Base-by-base conservation (phyloP, 140 eudicot species). In the Flaveria floridana region DNA sequence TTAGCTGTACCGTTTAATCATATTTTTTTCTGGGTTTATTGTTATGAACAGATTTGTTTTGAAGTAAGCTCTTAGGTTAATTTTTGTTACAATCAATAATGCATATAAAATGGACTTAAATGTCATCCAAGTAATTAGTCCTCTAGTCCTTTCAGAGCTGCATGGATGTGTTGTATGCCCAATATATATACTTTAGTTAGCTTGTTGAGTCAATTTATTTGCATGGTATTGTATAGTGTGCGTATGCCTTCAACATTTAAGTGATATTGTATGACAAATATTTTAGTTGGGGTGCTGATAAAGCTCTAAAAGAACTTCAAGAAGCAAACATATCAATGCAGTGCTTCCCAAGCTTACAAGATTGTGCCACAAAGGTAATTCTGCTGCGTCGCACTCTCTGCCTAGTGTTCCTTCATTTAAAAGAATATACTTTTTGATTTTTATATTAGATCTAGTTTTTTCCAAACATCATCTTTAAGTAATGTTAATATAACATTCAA, bases 221-320 rank as follows among this genome's bases (percentile, higher is more conserved):
- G 23, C 53, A 65, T 75, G 23, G 56, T 71, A 15, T 11, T 52
- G 41, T 64, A 41, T 23, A 11, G 52, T n/a, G 16, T 72, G 74
- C 55, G 72, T 21, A 42, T 63, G 70, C 68, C 21, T 18, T 65
- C 30, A 68, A 69, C 70, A 68, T 46, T 26, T 25, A 16, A 72
- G 15, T 63, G 57, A 80, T 48, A 58, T 48, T 55, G 53, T 72
- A 66, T 63, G 66, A 62, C 34, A 20, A 34, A 6, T 58, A 21
- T 71, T 63, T 41, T 70, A 91, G 99, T 78, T 94, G 99, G 99
- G 86, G 89, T 50, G 97, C 85, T 42, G 90, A 88, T 50, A 89
- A 88, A 82, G 99, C 97, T 78, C 76, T 83, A 62, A 87, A 78
- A 76, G 99, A 90, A 89, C 92, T 94, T 48, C 79, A 90, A 77